phyloP scores from a whole-genome alignment of 495 filamentous ascomycete species.

The Amphirosellinia nigrospora region DNA sequence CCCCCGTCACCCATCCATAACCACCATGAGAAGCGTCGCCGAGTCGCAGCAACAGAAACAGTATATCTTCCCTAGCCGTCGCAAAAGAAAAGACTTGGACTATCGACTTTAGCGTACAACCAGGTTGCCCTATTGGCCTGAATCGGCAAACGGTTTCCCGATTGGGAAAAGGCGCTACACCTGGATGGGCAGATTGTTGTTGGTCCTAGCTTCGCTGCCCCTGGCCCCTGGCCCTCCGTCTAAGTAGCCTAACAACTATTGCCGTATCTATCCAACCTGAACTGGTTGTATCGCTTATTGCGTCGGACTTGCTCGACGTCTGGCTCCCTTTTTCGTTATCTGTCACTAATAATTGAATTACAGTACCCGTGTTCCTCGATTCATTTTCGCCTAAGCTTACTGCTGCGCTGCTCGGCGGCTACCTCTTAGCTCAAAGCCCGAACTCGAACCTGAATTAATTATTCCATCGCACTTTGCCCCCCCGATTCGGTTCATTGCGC shows the following conservation, averaged over 20 bases:
- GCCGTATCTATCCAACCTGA: not conserved
- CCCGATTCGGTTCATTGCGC: not conserved
- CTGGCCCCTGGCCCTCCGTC: not conserved
- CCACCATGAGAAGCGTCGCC: constrained; percentile 35
- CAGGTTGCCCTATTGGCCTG: constrained; percentile 14
- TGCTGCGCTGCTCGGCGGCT: constrained; percentile 13
- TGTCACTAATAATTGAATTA: not conserved
- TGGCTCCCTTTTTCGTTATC: not conserved
- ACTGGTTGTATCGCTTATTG: not conserved
- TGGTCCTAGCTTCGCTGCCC: constrained; percentile 36
- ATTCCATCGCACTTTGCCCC: not conserved
- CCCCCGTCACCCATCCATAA: not conserved
- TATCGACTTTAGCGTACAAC: not conserved
- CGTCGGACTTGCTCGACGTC: not conserved
- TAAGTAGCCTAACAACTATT: constrained; percentile 31
- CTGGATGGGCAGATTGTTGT: constrained; percentile 38
- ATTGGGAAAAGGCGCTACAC: constrained; percentile 30
- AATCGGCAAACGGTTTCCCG: constrained; percentile 12
- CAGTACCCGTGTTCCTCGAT: not conserved
- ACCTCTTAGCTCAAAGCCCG: constrained; percentile 7
- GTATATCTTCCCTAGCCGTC: constrained; percentile 24
- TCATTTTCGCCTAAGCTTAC: not conserved
- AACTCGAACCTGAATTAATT: constrained; percentile 1
- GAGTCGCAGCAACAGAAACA: constrained; percentile 24
- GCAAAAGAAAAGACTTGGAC: constrained; percentile 28